Base-by-base conservation (phyloP, 331 rosid genomes). In the Rhamnella rubrinervis region DNA sequence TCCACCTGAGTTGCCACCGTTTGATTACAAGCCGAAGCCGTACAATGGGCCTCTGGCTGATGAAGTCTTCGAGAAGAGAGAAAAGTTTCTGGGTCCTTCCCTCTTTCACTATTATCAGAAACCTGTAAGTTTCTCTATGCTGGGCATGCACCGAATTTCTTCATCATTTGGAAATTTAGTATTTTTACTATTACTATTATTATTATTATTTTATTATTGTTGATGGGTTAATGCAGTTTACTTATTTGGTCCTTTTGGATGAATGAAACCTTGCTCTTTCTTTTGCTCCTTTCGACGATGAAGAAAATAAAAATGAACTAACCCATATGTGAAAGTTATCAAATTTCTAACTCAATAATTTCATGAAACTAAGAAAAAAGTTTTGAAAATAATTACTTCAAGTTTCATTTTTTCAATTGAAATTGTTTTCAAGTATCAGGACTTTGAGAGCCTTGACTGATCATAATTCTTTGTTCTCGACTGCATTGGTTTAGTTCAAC, bases 1-100 rank as follows among this genome's bases (percentile, higher is more conserved):
- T 59, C 67, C 25, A 37, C 85, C 84, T 56, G 75, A 58, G 28
- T 66, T 95, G 59, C 99, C 97, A 9, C 87, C 86, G 5, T 91
- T 95, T 69, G 88, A 85, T 71, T 74, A 91, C 71, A 62, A 82
- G 25, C 96, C 99, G 2, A 78, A 52, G 28, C 86, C 91, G 0
- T 95, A 89, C 56, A 70, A 63, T 6, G 97, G 97, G 1, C 97
- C 97, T 8, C 75, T 66, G 57, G 84, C 89, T 67, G 87, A 95
- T 55, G 78, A 95, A 67, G 84, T 95, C 38, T 77, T 87, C 49
- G 80, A 81, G 74, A 91, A 95, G 82, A 82, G 97, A 20, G 87
- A 80, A 77, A 83, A 55, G 65, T 95, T 89, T 78, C 85, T 95
- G 9, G 97, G 97, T 25, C 97, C 99, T 72, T 95, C 97, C 50